Conservation (phyloP, 2,329 filamentous ascomycete species). For the Neonectria magnoliae region DNA sequence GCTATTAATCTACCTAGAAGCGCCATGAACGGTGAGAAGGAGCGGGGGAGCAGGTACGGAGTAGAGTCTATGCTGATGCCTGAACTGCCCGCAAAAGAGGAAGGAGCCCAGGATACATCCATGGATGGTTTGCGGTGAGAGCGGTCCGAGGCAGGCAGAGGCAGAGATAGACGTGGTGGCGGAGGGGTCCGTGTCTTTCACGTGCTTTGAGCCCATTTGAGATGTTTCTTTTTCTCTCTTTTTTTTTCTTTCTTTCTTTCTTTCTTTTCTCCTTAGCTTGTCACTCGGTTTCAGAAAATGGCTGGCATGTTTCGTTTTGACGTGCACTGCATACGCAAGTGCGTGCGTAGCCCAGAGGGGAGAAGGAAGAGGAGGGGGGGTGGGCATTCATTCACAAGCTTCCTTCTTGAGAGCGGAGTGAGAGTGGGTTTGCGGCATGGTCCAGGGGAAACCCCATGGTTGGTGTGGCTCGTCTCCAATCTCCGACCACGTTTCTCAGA, state of each 20-base stretch:
- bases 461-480: background rate
- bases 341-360: background rate
- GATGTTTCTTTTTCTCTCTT: background rate
- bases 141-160: background rate
- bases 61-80: background rate
- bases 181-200: background rate
- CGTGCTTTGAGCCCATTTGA: background rate
- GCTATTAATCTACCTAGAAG: slow-evolving; percentile 31
- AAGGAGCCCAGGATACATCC: too few relatives aligned
- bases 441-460: background rate
- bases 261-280: background rate
- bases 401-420: background rate
- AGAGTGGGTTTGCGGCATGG: background rate
- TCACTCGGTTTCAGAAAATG: background rate
- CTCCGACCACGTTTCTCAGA: background rate
- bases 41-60: background rate
- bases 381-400: background rate
- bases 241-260: background rate
- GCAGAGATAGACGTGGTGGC: too few relatives aligned
- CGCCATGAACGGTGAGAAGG: slow-evolving; percentile 20
- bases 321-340: slow-evolving; percentile 1
- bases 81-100: background rate
- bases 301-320: background rate
- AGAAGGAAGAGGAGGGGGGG: too few relatives aligned
- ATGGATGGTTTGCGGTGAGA: background rate